phyloP scores from a whole-genome alignment of 2,329 filamentous ascomycete species.

The Periconia sp. region DNA sequence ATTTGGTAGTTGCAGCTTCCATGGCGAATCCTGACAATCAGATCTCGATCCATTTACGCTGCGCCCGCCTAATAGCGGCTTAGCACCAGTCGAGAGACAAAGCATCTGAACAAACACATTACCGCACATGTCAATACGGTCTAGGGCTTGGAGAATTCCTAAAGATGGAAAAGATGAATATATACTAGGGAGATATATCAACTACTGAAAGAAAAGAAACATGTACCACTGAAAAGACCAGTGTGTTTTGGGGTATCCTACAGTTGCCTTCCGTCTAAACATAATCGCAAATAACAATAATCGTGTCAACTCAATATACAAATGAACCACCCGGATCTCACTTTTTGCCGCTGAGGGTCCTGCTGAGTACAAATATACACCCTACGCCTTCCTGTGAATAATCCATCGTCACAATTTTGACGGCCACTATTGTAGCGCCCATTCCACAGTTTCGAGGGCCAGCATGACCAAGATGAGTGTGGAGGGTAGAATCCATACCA shows the following conservation, averaged over 20 bases:
- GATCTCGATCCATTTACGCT: constrained; percentile 1
- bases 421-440: constrained; percentile 56
- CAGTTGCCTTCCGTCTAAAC: neutral
- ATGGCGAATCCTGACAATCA: neutral
- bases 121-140: too few relatives aligned
- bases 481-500: constrained; percentile 94
- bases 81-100: neutral
- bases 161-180: neutral
- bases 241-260: constrained; percentile 2
- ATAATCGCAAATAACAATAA: neutral
- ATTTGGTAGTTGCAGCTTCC: neutral
- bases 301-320: neutral
- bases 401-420: neutral
- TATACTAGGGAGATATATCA: neutral
- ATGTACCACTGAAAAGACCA: neutral
- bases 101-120: neutral
- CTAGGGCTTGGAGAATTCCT: too few relatives aligned
- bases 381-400: constrained; percentile 1
- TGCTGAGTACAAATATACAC: neutral
- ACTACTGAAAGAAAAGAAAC: neutral
- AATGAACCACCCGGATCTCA: neutral
- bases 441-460: constrained; percentile 89
- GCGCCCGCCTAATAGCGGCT: neutral
- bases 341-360: neutral
- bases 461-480: constrained; percentile 88